A percentile compares a stretch with the other conserved stretches of the same genome.
phyloP scores from a whole-genome alignment of 805 yeast species.

The Myxozyma monticola region DNA sequence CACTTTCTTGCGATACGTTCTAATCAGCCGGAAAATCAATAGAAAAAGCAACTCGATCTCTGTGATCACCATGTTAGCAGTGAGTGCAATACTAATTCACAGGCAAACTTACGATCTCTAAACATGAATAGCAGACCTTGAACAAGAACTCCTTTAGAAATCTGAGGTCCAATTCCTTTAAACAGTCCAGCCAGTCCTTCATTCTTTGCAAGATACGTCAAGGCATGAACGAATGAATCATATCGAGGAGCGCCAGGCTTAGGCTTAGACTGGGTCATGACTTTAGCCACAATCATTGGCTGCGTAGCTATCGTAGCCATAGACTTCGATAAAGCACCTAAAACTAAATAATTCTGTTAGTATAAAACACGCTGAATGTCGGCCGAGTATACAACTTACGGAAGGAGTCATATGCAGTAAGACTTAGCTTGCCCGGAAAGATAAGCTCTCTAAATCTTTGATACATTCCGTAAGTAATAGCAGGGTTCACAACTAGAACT shows the following conservation, averaged over 20 bases:
- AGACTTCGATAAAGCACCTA: conserved; percentile 83
- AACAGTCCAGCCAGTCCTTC: conserved; percentile 69
- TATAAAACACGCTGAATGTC: no score
- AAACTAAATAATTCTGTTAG: conserved; percentile 46
- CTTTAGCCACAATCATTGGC: conserved; percentile 82
- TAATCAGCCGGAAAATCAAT: conserved; percentile 27
- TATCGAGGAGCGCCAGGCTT: conserved; percentile 43
- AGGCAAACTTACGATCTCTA: conserved; percentile 54
- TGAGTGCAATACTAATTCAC: no score
- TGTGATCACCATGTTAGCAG: conserved; percentile 31
- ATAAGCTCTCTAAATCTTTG: conserved; percentile 56
- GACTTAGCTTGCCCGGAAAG: conserved; percentile 8
- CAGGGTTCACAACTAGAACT: conserved; percentile 77
- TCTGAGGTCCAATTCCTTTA: conserved; percentile 80
- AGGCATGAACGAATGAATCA: conserved; percentile 59
- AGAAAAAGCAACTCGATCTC: conserved; percentile 33
- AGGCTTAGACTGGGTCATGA: conserved; percentile 62
- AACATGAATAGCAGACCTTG: conserved; percentile 83
- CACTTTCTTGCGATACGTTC: conserved; percentile 11
- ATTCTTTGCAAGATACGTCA: conserved; percentile 57
- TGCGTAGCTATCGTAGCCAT: conserved; percentile 79
- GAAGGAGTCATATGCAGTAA: conserved; percentile 27
- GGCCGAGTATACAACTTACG: conserved; percentile 13
- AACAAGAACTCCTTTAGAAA: conserved; percentile 76
- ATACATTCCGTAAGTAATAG: conserved; percentile 81